Base-by-base conservation (phyloP, 2,329 filamentous ascomycete species). In the Aspergillus ochraceoroseus region DNA sequence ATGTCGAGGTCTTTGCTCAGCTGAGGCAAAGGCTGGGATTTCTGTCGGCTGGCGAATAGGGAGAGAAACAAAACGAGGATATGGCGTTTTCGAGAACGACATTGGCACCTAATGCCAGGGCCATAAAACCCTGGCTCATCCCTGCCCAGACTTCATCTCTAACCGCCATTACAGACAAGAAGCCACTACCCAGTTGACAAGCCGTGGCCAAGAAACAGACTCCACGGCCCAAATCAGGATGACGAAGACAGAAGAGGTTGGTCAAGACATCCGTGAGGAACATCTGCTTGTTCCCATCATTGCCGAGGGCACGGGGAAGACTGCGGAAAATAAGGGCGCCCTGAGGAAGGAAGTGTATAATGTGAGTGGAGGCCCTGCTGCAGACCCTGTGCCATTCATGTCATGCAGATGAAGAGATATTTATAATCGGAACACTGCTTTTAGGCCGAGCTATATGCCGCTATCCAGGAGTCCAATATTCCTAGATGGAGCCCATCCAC, bases 391-490 rank as follows among this genome's bases (percentile, higher is more conserved):
- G 20, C 20, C 20, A 22, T 22, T 22, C 5, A 29, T 11, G 14
- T 12, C 2, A n/a, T 15, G 14, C 11, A 14, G 11, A n/a, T n/a
- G n/a, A n/a, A n/a, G n/a, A n/a, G n/a, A n/a, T n/a, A n/a, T n/a
- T n/a, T 17, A 6, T 8, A 17, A 3, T 30, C 6, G 5, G 4
- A 32, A n/a, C 29, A 29, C 31, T 7, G 5, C 4, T 4, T 11
- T n/a, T 48, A 73, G 71, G 71, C 71, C 54, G 70, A 73, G 28
- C 55, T 74, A 17, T 73, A 57, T 49, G 70, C 70, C 26, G 71
- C 70, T 27, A 57, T 73, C 30, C 58, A 70, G 34, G 70, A 72
- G 50, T 65, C 66, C 29, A 65, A 68, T 22, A 72, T 73, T 28
- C 41, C 49, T 29, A 47, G 31, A 36, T 61, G 58, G 58, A 61